Evolutionary conservation across 306 rosid genomes (phyloP).

Genomic region (Trichosanthes truncata): DNA sequence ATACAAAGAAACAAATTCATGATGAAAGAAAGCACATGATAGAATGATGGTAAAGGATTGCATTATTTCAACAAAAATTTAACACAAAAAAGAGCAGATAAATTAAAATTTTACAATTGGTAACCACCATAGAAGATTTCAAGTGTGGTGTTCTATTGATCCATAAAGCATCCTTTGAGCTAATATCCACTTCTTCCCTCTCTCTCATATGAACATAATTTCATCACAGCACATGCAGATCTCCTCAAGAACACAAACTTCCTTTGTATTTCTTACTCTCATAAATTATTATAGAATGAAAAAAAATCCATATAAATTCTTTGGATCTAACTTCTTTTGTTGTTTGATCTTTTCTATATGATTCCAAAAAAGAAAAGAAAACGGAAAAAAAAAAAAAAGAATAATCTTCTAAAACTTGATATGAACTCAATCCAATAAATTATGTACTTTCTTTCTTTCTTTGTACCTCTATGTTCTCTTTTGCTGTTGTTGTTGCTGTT

Average conservation of each 20-base stretch:
- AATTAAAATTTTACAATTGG: slow-evolving; percentile 5
- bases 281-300: slow-evolving; percentile 6
- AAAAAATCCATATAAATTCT: slow-evolving; percentile 7
- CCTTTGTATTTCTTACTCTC: not conserved
- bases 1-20: not conserved
- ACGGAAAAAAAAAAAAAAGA: slow-evolving; percentile 11
- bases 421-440: not conserved
- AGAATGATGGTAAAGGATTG: not conserved
- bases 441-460: not conserved
- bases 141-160: no score
- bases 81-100: not conserved
- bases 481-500: slow-evolving; percentile 35
- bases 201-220: not conserved
- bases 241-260: not conserved
- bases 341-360: slow-evolving; percentile 12
- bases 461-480: slow-evolving; percentile 40
- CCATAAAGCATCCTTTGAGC: not conserved
- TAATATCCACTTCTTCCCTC: not conserved
- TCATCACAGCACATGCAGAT: not conserved
- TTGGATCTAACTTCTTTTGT: not conserved
- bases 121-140: not conserved
- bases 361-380: slow-evolving; percentile 8
- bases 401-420: not conserved
- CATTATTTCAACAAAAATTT: not conserved
- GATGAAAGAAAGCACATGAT: not conserved